Conservation (phyloP, 495 filamentous ascomycete genomes). For the Aspergillus saccharolyticus region DNA sequence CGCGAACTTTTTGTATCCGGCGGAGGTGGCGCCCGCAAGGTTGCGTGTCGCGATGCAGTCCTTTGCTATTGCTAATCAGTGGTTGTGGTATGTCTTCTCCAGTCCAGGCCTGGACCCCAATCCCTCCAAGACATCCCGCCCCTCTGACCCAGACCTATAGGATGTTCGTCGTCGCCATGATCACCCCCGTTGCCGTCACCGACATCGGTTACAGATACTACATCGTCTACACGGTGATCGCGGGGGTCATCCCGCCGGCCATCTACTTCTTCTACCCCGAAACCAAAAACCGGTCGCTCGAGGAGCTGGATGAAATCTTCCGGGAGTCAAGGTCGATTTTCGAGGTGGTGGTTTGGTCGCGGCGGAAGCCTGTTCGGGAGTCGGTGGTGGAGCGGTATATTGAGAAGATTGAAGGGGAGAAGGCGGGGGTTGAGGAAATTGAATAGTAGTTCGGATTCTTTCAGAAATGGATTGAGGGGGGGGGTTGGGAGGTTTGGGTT, state of each 20-base stretch:
- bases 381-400: not conserved
- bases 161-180: conserved; percentile 45
- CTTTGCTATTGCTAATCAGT: conserved; percentile 42
- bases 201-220: conserved; percentile 50
- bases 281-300: conserved; percentile 14
- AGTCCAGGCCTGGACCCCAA: too few relatives aligned
- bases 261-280: conserved; percentile 56
- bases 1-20: conserved; percentile 46
- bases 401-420: too few relatives aligned
- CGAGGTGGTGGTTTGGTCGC: conserved; percentile 4
- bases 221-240: conserved; percentile 42
- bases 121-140: too few relatives aligned
- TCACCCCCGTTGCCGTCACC: conserved; percentile 50
- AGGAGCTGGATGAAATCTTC: conserved; percentile 16
- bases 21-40: conserved; percentile 43
- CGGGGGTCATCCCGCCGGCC: conserved; percentile 30
- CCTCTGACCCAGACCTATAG: too few relatives aligned
- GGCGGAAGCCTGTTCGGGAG: not conserved
- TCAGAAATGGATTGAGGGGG: too few relatives aligned
- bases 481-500: too few relatives aligned
- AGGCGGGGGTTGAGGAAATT: not conserved
- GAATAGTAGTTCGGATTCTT: not conserved
- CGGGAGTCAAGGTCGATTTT: conserved; percentile 7
- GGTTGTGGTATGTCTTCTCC: conserved; percentile 34
- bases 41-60: conserved; percentile 46